Percentiles rank a stretch among this genome's conserved stretches.
Conservation (phyloP, 2,329 filamentous ascomycete genomes). For the Paecilomyces fulvus region DNA sequence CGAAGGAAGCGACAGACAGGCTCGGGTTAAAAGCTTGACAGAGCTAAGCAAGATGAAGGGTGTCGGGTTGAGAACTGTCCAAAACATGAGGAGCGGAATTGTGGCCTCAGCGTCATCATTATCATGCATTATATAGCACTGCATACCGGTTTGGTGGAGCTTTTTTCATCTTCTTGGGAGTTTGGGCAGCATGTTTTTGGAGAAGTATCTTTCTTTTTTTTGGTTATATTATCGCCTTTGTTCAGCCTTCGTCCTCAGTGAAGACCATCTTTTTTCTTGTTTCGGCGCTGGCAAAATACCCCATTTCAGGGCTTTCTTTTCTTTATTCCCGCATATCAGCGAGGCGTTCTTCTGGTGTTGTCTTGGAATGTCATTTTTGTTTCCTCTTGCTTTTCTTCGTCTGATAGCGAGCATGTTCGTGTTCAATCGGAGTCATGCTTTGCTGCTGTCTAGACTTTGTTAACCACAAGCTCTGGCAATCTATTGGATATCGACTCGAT, state of each 20-base stretch:
- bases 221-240: neutral
- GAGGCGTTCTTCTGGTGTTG: neutral
- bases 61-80: slow-evolving; percentile 37
- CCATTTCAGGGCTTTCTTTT: neutral
- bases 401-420: neutral
- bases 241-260: neutral
- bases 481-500: no score
- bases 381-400: neutral
- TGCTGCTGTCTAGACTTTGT: neutral
- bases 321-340: neutral
- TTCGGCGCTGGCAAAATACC: neutral
- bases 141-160: neutral
- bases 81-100: slow-evolving; percentile 40
- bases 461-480: neutral
- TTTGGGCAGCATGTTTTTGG: neutral
- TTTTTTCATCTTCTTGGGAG: neutral
- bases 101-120: slow-evolving; percentile 15
- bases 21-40: slow-evolving; percentile 29
- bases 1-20: slow-evolving; percentile 14
- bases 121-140: neutral
- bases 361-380: neutral
- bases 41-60: slow-evolving; percentile 37
- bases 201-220: neutral
- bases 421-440: neutral
- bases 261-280: neutral